phyloP scores from a whole-genome alignment of 495 filamentous ascomycete species.

The Saxophila tyrrhenica region DNA sequence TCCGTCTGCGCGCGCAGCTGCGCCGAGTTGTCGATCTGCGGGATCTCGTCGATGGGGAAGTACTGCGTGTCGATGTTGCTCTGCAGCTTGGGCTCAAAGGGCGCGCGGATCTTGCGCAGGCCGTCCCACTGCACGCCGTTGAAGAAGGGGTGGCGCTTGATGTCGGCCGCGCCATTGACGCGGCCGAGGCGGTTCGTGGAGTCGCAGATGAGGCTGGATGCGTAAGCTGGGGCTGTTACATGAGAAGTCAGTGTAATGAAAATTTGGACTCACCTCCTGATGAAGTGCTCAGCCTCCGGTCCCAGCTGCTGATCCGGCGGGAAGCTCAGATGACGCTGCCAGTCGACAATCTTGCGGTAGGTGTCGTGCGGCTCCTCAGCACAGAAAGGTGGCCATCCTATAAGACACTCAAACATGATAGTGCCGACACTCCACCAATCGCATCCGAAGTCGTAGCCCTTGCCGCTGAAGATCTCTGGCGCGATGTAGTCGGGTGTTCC shows the following conservation, averaged over 20 bases:
- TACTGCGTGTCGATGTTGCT: slow-evolving; percentile 95
- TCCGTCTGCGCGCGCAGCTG: slow-evolving; percentile 56
- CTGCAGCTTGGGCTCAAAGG: slow-evolving; percentile 84
- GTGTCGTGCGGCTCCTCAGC: slow-evolving; percentile 95
- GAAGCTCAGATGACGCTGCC: slow-evolving; percentile 91
- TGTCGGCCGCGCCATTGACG: slow-evolving; percentile 67
- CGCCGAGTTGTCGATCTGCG: slow-evolving; percentile 73
- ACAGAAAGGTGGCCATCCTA: slow-evolving; percentile 98
- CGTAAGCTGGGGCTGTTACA: slow-evolving; percentile 7
- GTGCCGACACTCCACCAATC: slow-evolving; percentile 99
- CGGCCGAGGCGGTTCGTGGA: slow-evolving; percentile 80
- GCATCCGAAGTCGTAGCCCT: slow-evolving; percentile 90
- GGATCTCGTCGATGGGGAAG: slow-evolving; percentile 97
- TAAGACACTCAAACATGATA: slow-evolving; percentile 99
- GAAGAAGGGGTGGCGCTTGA: slow-evolving; percentile 94
- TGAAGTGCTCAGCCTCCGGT: slow-evolving; percentile 75
- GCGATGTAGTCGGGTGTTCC: slow-evolving; percentile 98
- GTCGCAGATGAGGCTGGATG: slow-evolving; percentile 79
- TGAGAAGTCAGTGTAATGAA: slow-evolving; percentile 9
- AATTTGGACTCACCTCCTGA: slow-evolving; percentile 54
- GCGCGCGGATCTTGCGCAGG: slow-evolving; percentile 81
- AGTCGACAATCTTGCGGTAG: slow-evolving; percentile 98
- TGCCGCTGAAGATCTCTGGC: slow-evolving; percentile 92
- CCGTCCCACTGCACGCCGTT: slow-evolving; percentile 86
- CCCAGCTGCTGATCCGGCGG: slow-evolving; percentile 84